Base-by-base conservation (phyloP, 345 rosid genomes). In the Salix caprea region DNA sequence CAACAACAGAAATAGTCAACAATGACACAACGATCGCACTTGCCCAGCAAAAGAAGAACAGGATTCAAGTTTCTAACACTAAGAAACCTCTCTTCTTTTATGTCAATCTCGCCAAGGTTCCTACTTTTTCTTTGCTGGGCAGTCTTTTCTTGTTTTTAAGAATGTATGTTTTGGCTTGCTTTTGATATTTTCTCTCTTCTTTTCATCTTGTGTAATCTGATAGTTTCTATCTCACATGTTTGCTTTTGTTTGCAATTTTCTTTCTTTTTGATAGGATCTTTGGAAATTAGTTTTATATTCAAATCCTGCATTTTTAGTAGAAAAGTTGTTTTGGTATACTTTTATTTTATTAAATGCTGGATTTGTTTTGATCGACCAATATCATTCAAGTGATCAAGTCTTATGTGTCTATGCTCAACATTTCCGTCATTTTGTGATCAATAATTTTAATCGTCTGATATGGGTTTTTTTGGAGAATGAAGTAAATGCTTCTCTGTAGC, bases 41-140 rank as follows among this genome's bases (percentile, higher is more conserved):
- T 9, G 40, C 75, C 10, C 74, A 64, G 42, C 84, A 77, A 24
- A 81, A 81, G 78, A 81, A 81, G 76, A 81, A 77, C 69, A 64
- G 78, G 69, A 81, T 81, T 70, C 84, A 81, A 77, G 84, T 77
- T 2, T 81, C 84, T 7, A 81, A 81, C 70, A 81, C 84, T 36
- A 81, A 81, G 76, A 81, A 81, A 44, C 84, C 84, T 0, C 84
- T 81, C 65, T 81, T 77, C 78, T 81, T 81, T 61, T 77, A 81
- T 74, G 84, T 81, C 39, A 77, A 81, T 77, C 84, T 81, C 14
- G 84, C 84, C 23, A 81, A 81, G 84, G 84, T 77, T n/a, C 23
- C 12, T 11, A 16, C 48, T 14, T 24, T 46, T 67, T 36, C 64
- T 32, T n/a, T 21, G 9, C 26, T 72, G 74, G n/a, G 46, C 36